These are phyloP conservation scores for Cenchrus purpureus DNA, from an alignment of 176 grass and related monocot genomes.

Conservation along the genomic window DNA sequence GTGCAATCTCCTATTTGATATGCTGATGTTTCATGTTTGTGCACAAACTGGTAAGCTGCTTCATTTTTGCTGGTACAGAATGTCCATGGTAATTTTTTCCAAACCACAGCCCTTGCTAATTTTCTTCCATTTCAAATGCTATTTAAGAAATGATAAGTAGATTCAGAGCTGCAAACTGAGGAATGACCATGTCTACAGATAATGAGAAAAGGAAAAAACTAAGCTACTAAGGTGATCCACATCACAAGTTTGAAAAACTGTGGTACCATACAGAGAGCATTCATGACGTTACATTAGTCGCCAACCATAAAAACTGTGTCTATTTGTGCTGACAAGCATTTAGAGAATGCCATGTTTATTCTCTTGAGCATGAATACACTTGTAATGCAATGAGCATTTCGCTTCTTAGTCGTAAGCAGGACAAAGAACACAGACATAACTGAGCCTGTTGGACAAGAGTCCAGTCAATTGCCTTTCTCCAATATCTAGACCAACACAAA, in stretches of 20 bases:
- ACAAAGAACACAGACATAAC: not conserved
- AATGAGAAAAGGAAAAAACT: not conserved
- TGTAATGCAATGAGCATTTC: not conserved
- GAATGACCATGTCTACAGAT: not conserved
- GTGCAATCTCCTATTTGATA: not conserved
- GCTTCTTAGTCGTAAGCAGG: not conserved
- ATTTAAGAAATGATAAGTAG: not conserved
- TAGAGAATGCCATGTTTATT: not conserved
- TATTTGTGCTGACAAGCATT: not conserved
- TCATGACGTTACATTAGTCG: not conserved
- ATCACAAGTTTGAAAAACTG: not conserved
- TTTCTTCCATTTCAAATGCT: conserved; percentile 18
- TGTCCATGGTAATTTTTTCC: not conserved
- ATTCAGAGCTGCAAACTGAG: not conserved
- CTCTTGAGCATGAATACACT: not conserved
- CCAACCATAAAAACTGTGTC: not conserved
- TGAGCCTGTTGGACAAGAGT: not conserved
- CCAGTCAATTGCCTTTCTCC: not conserved
- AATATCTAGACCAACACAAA: not conserved
- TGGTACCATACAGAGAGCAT: not conserved
- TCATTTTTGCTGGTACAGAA: not conserved
- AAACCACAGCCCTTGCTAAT: not conserved
- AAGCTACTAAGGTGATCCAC: not conserved
- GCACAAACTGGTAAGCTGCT: not conserved
- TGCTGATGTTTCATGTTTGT: not conserved